A percentile compares a stretch with the other conserved stretches of the same genome.
These are phyloP conservation scores for Axilococcus clingmanii DNA, from an alignment of 139 green algal genomes.

Conservation along the genomic window DNA sequence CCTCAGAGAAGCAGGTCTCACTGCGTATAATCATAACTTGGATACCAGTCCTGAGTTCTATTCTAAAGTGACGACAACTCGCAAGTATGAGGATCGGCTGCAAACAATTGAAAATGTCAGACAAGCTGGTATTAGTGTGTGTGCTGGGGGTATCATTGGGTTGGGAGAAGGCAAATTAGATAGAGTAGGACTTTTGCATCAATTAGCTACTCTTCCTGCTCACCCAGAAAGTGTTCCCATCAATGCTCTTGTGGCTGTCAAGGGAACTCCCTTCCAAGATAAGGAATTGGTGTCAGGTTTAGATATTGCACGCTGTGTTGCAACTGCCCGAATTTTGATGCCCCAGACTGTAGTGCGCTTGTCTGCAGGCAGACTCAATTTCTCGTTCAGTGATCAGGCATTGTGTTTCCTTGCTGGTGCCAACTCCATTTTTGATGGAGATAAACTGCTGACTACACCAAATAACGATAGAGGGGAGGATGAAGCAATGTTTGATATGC, in stretches of 20 bases:
- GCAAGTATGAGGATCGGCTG: constrained; percentile 91
- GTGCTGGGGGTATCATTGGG: constrained; percentile 90
- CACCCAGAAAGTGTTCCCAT: constrained; percentile 97
- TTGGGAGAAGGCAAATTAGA: constrained; percentile 78
- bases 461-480: constrained; percentile 83
- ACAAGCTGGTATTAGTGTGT: constrained; percentile 91
- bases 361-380: constrained; percentile 64
- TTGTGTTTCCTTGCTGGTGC: constrained; percentile 95
- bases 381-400: constrained; percentile 51
- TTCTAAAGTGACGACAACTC: constrained; percentile 78
- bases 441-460: constrained; percentile 95
- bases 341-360: constrained; percentile 83
- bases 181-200: constrained; percentile 72
- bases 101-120: constrained; percentile 77
- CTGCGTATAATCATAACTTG: constrained; percentile 99
- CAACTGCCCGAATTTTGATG: constrained; percentile 92
- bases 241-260: constrained; percentile 90
- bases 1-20: constrained; percentile 86
- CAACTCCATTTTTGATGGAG: constrained; percentile 97
- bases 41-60: constrained; percentile 96
- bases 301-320: constrained; percentile 90
- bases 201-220: constrained; percentile 87
- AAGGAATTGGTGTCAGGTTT: constrained; percentile 39
- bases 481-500: constrained; percentile 65
- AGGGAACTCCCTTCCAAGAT: constrained; percentile 80